Base-by-base conservation (phyloP, 192 early-diverging fungal genomes). In the Radiomyces spectabilis region DNA sequence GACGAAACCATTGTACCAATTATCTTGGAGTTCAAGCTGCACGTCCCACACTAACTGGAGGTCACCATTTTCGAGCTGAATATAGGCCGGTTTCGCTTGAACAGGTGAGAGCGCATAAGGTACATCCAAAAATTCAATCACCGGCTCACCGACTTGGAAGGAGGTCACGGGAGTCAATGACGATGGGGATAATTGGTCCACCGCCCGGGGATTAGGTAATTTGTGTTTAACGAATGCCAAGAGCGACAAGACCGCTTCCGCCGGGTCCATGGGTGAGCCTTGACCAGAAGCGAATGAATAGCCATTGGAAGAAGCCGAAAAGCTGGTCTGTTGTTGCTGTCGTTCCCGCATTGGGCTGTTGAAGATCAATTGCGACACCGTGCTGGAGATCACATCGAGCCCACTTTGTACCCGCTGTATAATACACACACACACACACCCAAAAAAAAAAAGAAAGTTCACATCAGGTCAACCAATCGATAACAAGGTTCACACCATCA, bases 21-120 rank as follows among this genome's bases (percentile, higher is more conserved):
- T 83, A 53, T 85, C 77, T 42, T 80, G 65, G 69, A 91, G 79
- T 57, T 93, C 85, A 18, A 91, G 55, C 41, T 85, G 74, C 15
- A 94, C 53, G 48, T 92, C 91, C 84, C 91, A 97, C 7, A 94
- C 88, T 7, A 85, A 78, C 44, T 76, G 65, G 16, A 94, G 59
- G 1, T 55, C 45, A 35, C 77, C 78, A 15, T 71, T 65, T 8
- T 71, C 78, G 3, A 72, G 69, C 43, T 82, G 81, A 47, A 93
- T 57, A 51, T 85, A 89, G 27, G 81, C 81, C 42, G 83, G 71
- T 12, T 68, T 66, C 7, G 78, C 79, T 13, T 81, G 80, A 26
- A 92, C 76, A 18, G 78, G 71, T 10, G 63, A 50, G 33, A 71
- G 47, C 4, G 81, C 73, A 45, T 76, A 71, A 5, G 80, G 77